Evolutionary conservation across 305 asterid species (phyloP), one percentile per base, ranked within the genome.

Genomic region (Andrographis paniculata): DNA sequence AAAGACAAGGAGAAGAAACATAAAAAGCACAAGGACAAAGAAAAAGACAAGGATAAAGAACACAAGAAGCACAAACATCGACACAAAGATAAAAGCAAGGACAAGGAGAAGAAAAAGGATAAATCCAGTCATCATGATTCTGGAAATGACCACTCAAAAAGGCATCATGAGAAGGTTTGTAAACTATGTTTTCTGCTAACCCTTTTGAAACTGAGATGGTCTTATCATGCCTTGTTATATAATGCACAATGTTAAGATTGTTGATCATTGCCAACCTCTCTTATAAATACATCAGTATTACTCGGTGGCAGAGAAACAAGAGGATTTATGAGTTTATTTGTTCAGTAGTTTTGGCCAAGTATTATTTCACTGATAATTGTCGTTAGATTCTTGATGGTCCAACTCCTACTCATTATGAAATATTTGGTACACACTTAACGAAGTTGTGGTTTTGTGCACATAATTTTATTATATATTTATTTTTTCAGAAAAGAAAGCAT

Each of bases 1-100:
- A 82, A 78, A 63, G 88, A 80, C 56, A 85, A 82, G 86, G 95
- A 89, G 65, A 85, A 78, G 76, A 85, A 79, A 71, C 95, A 80
- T 71, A 81, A 75, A 69, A 84, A 81, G 73, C 95, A 75, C 21
- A 88, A 65, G 71, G 82, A 75, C 64, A 84, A 58, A 47, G 80
- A 89, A 2, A 33, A 33, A 33, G 38, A 33, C n/a, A 33, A 33
- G 38, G 38, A 33, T 61, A 81, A 74, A 69, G 95, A 84, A 69
- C 97, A 77, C 70, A 84, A 80, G 79, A 89, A 70, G 91, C 95
- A 82, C 71, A 89, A 80, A 62, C 98, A 76, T 65, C 93, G 86
- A 45, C 93, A 85, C 53, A 85, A 88, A 62, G 97, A 84, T 67
- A 88, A 89, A 47, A 81, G 86, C 65, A 82, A 77, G 73, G 95